A percentile compares a stretch with the other conserved stretches of the same genome.
phyloP scores from a whole-genome alignment of 1,139 yeast species.

The Dujonia santamariae region DNA sequence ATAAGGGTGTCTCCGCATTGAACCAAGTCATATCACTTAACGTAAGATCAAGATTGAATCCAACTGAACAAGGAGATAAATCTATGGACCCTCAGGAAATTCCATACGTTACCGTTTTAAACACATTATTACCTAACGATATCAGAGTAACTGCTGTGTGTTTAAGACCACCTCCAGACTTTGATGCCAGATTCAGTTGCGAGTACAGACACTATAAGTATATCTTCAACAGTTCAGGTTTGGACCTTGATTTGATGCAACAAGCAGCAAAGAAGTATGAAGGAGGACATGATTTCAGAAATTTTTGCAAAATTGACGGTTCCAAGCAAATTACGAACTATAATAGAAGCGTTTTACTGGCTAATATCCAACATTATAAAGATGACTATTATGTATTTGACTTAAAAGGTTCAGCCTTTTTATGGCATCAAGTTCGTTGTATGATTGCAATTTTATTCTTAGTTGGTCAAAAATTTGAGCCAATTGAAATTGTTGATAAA shows the following conservation, averaged over 20 bases:
- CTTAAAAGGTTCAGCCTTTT: conserved; percentile 82
- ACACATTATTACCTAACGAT: conserved; percentile 76
- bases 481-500: conserved; percentile 51
- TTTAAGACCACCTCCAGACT: conserved; percentile 74
- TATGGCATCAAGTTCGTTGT: conserved; percentile 98
- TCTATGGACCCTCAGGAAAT: conserved; percentile 63
- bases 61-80: conserved; percentile 55
- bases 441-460: conserved; percentile 83
- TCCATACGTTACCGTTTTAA: conserved; percentile 72
- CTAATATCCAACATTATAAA: conserved; percentile 46
- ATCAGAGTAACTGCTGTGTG: conserved; percentile 81
- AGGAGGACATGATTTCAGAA: conserved; percentile 89
- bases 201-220: conserved; percentile 80
- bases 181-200: conserved; percentile 94
- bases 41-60: conserved; percentile 64
- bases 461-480: conserved; percentile 77
- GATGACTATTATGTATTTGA: conserved; percentile 65
- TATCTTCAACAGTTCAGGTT: conserved; percentile 52
- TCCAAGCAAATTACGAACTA: conserved; percentile 86
- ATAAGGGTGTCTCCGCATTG: conserved; percentile 95
- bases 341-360: conserved; percentile 51
- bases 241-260: conserved; percentile 67
- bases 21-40: conserved; percentile 84
- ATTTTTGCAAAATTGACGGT: conserved; percentile 92
- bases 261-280: conserved; percentile 62